A percentile compares a stretch with the other conserved stretches of the same genome.
Conservation (phyloP, 2,329 filamentous ascomycete genomes). For the Alternaria dauci region DNA sequence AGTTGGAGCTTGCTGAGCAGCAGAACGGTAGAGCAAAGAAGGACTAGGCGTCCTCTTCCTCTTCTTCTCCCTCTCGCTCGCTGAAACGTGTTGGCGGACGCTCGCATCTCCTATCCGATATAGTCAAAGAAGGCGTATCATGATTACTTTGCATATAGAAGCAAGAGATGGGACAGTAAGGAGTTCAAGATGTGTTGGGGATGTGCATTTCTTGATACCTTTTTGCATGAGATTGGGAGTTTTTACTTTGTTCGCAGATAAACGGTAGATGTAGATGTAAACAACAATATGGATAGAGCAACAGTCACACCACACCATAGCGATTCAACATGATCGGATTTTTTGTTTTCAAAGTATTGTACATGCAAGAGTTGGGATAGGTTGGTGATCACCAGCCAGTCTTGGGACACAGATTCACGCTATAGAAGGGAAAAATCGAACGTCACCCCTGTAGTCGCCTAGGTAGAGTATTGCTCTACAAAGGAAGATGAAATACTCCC, state of each 20-base stretch:
- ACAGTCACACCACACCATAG: not conserved
- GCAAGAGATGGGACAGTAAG: not conserved
- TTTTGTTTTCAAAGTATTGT: not conserved
- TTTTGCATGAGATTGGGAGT: slow-evolving; percentile 6
- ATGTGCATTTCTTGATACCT: not conserved
- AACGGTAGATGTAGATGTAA: slow-evolving; percentile 3
- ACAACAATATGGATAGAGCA: not conserved
- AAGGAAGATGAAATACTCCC: no score
- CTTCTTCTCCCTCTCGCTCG: slow-evolving; percentile 1
- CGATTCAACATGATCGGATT: not conserved
- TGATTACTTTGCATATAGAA: slow-evolving; percentile 3
- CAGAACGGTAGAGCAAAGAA: slow-evolving; percentile 43
- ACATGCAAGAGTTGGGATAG: not conserved
- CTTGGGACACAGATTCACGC: not conserved
- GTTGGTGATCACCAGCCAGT: not conserved
- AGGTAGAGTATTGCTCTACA: no score
- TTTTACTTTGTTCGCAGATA: not conserved
- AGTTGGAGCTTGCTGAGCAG: slow-evolving; percentile 17
- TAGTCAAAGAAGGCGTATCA: slow-evolving; percentile 2
- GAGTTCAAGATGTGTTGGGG: not conserved
- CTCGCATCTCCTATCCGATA: not conserved
- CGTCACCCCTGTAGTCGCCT: no score
- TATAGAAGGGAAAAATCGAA: no score
- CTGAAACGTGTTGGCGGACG: not conserved
- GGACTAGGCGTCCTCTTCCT: slow-evolving; percentile 26